Conservation (phyloP, 768 basidiomycete genomes). For the Tylopilus vinaceipallidus region DNA sequence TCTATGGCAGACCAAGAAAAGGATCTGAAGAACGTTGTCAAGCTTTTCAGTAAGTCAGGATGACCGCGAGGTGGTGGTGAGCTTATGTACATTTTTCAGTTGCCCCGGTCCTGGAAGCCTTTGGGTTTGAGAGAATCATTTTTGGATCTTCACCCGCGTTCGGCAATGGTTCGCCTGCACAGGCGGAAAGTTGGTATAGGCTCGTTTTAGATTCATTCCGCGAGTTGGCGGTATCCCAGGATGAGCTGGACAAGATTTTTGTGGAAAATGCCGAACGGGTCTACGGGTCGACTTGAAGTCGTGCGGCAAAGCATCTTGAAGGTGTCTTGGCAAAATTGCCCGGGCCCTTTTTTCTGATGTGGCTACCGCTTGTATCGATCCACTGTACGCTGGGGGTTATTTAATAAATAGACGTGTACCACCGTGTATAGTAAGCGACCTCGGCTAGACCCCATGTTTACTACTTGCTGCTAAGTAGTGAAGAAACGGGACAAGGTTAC, state of each 20-base stretch:
- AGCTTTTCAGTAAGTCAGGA: constrained; percentile 74
- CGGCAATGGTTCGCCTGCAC: constrained; percentile 44
- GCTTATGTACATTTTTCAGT: constrained; percentile 45
- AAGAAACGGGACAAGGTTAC: constrained; percentile 2
- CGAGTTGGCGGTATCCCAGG: constrained; percentile 78
- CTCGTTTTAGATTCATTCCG: constrained; percentile 76
- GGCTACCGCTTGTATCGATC: too few species aligned
- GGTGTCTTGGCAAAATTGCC: neutral
- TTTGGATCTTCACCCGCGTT: constrained; percentile 75
- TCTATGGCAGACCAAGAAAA: constrained; percentile 42
- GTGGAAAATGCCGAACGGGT: constrained; percentile 45
- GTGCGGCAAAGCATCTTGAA: too few species aligned
- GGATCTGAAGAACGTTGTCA: constrained; percentile 60
- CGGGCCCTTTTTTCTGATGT: neutral
- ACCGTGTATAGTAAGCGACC: neutral
- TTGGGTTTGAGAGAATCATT: constrained; percentile 79
- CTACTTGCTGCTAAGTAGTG: constrained; percentile 1
- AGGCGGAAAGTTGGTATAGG: constrained; percentile 74
- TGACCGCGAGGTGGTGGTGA: neutral
- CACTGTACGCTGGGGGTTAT: too few species aligned
- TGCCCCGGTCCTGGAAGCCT: constrained; percentile 80
- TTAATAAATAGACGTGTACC: too few species aligned
- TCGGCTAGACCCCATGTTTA: neutral
- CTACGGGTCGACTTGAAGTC: constrained; percentile 33
- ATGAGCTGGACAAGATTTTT: constrained; percentile 74